Conservation (phyloP, 805 yeast species). For the Candida silvicultrix region DNA sequence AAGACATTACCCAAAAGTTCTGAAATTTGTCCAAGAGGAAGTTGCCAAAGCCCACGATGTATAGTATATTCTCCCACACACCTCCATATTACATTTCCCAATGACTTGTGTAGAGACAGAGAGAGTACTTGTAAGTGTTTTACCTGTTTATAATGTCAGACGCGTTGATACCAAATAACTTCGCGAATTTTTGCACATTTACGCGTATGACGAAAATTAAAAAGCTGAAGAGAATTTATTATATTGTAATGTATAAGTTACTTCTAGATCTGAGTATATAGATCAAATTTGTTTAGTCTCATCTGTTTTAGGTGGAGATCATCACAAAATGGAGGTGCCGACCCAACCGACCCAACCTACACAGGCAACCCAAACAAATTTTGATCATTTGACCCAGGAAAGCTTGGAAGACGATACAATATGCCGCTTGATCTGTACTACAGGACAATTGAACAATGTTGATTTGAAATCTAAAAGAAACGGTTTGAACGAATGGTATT, state of each 20-base stretch:
- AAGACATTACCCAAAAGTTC: slow-evolving; percentile 37
- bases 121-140: no score
- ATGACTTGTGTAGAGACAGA: no score
- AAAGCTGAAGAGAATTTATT: background rate
- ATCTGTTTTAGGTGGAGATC: background rate
- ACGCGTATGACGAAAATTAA: background rate
- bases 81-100: no score
- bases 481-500: slow-evolving; percentile 45
- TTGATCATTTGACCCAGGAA: slow-evolving; percentile 32
- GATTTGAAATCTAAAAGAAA: slow-evolving; percentile 35
- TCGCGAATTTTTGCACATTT: background rate
- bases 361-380: slow-evolving; percentile 35
- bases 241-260: background rate
- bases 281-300: no score
- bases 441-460: slow-evolving; percentile 43
- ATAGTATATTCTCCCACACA: background rate
- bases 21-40: slow-evolving; percentile 25
- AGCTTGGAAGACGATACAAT: slow-evolving; percentile 34
- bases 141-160: no score
- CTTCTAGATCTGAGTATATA: background rate
- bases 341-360: slow-evolving; percentile 36
- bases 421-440: slow-evolving; percentile 55
- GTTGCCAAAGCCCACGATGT: slow-evolving; percentile 3
- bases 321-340: slow-evolving; percentile 22
- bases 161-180: background rate